A percentile compares a stretch with the other conserved stretches of the same genome.
phyloP scores from a whole-genome alignment of 352 stramenopile species.

The Pythium folliculosum region DNA sequence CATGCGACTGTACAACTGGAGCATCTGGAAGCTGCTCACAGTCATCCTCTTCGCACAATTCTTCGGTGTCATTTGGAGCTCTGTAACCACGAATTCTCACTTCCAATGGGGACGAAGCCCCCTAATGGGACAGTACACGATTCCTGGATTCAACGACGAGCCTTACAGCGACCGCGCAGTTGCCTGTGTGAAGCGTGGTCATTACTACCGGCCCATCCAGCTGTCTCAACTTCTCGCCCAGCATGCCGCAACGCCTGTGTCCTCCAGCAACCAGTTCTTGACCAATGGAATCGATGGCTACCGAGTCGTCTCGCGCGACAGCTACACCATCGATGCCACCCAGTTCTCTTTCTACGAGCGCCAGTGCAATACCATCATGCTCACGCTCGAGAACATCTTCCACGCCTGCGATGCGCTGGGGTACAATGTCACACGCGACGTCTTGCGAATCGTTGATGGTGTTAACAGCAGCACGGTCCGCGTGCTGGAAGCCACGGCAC shows the following conservation, averaged over 20 bases:
- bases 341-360: slow-evolving; percentile 15
- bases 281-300: slow-evolving; percentile 25
- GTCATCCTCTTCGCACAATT: slow-evolving; percentile 35
- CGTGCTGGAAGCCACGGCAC: slow-evolving; percentile 18
- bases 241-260: neutral
- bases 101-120: slow-evolving; percentile 2
- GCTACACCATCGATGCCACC: neutral
- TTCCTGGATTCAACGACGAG: slow-evolving; percentile 43
- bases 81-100: slow-evolving; percentile 4
- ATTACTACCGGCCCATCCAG: slow-evolving; percentile 33
- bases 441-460: slow-evolving; percentile 27
- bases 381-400: slow-evolving; percentile 19
- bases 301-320: slow-evolving; percentile 26
- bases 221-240: slow-evolving; percentile 23
- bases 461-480: neutral
- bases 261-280: neutral
- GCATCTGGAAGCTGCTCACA: slow-evolving; percentile 31
- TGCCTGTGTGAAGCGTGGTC: slow-evolving; percentile 28
- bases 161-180: slow-evolving; percentile 45
- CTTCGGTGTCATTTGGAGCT: slow-evolving; percentile 29
- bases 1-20: slow-evolving; percentile 28
- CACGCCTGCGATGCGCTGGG: slow-evolving; percentile 19
- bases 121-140: neutral
- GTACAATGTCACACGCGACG: slow-evolving; percentile 30
- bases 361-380: slow-evolving; percentile 18